These are phyloP conservation scores for Mycena citricolor DNA, from an alignment of 1,284 basidiomycete species.

Conservation along the genomic window DNA sequence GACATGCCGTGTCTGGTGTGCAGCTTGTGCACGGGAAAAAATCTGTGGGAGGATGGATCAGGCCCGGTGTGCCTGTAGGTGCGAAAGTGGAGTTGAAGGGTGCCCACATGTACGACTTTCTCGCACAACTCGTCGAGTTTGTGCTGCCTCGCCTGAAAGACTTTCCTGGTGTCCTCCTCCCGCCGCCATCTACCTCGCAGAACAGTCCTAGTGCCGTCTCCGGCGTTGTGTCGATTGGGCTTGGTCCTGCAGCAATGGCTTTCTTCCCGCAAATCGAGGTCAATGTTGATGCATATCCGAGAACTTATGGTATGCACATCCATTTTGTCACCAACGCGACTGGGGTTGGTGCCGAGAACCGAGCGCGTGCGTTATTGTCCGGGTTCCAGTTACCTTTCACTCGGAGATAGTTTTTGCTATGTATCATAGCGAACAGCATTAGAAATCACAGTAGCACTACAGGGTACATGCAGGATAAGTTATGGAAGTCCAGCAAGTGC, in stretches of 20 bases:
- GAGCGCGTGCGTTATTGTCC: constrained; percentile 80
- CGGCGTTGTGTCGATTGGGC: constrained; percentile 88
- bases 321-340: constrained; percentile 86
- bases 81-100: constrained; percentile 90
- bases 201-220: constrained; percentile 76
- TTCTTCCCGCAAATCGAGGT: constrained; percentile 95
- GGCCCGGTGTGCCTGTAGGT: constrained; percentile 81
- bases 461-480: no score
- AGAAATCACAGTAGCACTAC: background rate
- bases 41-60: constrained; percentile 84
- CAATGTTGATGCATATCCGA: constrained; percentile 86
- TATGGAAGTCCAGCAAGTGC: no score
- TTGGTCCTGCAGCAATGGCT: constrained; percentile 82
- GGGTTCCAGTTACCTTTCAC: constrained; percentile 89
- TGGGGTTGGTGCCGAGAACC: constrained; percentile 84
- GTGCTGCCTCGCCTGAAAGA: constrained; percentile 92
- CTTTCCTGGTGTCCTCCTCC: constrained; percentile 80
- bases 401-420: no score
- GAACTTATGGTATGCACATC: constrained; percentile 85
- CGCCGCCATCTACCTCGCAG: constrained; percentile 59
- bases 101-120: constrained; percentile 91
- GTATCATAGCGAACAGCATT: background rate
- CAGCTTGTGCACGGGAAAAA: constrained; percentile 80
- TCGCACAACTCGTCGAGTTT: constrained; percentile 88
- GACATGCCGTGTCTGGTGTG: constrained; percentile 71